Conservation (phyloP, 1,284 basidiomycete genomes). For the Caloboletus inedulis region DNA sequence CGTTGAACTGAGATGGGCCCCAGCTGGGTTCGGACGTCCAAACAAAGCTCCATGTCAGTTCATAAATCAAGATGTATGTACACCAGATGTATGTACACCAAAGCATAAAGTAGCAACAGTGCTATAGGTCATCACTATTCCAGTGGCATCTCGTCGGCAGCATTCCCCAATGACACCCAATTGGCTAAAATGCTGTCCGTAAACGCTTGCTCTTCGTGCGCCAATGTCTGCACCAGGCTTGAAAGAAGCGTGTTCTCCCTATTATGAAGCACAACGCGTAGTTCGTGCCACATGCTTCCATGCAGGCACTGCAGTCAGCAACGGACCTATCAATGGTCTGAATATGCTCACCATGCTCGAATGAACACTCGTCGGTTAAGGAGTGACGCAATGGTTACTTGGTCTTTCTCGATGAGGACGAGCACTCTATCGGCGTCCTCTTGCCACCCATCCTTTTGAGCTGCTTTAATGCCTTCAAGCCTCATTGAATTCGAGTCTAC, state of each 20-base stretch:
- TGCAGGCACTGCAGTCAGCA: slow-evolving; percentile 2
- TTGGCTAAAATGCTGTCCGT: slow-evolving; percentile 58
- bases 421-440: slow-evolving; percentile 76
- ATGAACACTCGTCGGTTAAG: slow-evolving; percentile 79
- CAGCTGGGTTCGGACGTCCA: neutral
- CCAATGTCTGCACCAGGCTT: slow-evolving; percentile 67
- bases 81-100: slow-evolving; percentile 8
- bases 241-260: slow-evolving; percentile 81
- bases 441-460: slow-evolving; percentile 77
- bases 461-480: slow-evolving; percentile 66
- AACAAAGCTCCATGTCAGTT: slow-evolving; percentile 11
- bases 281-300: slow-evolving; percentile 85
- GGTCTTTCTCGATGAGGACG: slow-evolving; percentile 70
- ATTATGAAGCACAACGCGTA: slow-evolving; percentile 84
- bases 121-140: slow-evolving; percentile 46
- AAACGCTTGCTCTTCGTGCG: slow-evolving; percentile 67
- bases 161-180: slow-evolving; percentile 71
- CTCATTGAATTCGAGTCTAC: slow-evolving; percentile 74
- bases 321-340: neutral
- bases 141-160: slow-evolving; percentile 77
- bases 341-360: slow-evolving; percentile 64
- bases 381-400: slow-evolving; percentile 65
- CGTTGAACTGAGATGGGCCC: neutral
- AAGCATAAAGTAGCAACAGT: neutral
- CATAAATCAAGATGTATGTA: slow-evolving; percentile 14